Percentiles rank a stretch among this genome's conserved stretches.
Conservation (phyloP, 768 basidiomycete genomes). For the Lactarius akahatsu region DNA sequence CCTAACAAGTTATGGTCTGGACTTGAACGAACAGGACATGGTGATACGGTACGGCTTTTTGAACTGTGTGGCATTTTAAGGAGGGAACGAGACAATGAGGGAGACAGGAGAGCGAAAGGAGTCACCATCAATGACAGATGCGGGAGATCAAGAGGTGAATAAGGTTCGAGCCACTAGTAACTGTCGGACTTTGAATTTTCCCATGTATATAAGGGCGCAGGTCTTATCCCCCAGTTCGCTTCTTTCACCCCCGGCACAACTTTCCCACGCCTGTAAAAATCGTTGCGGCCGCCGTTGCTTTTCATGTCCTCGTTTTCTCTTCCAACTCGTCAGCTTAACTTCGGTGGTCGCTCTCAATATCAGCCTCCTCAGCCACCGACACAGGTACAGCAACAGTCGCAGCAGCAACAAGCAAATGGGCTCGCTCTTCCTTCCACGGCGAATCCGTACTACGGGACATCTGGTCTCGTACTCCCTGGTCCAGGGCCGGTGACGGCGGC, state of each 20-base stretch:
- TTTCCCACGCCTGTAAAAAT: conserved; percentile 30
- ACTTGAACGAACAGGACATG: not conserved
- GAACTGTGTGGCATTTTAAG: not conserved
- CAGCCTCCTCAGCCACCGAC: conserved; percentile 39
- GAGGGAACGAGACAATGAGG: not conserved
- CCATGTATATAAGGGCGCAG: conserved; percentile 23
- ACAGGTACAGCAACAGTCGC: conserved; percentile 43
- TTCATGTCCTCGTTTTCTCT: conserved; percentile 58
- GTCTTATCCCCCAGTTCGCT: not conserved
- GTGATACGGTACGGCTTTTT: not conserved
- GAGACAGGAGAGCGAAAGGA: not conserved
- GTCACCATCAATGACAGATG: conserved; percentile 21
- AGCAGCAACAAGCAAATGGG: conserved; percentile 44
- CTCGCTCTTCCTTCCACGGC: conserved; percentile 51
- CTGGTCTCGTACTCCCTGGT: conserved; percentile 52
- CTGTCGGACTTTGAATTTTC: conserved; percentile 24
- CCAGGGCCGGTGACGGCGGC: conserved; percentile 51
- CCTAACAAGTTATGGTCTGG: no score
- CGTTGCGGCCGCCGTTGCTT: conserved; percentile 10
- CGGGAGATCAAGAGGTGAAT: conserved; percentile 29
- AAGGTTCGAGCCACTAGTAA: conserved; percentile 25
- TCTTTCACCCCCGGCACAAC: conserved; percentile 23
- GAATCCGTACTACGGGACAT: conserved; percentile 44
- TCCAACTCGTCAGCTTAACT: conserved; percentile 76
- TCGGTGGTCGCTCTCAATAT: conserved; percentile 63